phyloP scores from a whole-genome alignment of 2,329 filamentous ascomycete species.

The Colletotrichum orchidophilum region DNA sequence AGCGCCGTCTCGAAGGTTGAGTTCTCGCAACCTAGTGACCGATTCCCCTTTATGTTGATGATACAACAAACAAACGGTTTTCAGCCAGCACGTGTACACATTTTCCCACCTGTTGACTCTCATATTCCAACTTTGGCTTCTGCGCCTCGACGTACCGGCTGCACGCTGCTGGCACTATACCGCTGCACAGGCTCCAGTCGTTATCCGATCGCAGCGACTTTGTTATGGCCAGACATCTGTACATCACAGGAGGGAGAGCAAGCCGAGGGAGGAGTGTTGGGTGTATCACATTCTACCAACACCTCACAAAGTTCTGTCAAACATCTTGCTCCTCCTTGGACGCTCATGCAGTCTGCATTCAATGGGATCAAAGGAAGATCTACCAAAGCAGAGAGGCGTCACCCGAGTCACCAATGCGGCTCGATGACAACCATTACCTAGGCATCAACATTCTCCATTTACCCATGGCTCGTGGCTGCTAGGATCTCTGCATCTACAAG shows the following conservation, averaged over 20 bases:
- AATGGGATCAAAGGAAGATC: background rate
- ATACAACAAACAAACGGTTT: background rate
- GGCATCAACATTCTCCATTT: background rate
- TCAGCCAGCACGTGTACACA: background rate
- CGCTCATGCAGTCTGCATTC: background rate
- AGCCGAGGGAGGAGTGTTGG: background rate
- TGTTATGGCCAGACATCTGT: background rate
- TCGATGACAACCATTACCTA: background rate
- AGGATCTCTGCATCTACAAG: background rate
- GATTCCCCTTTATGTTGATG: background rate
- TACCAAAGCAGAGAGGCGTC: background rate
- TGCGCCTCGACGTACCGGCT: background rate
- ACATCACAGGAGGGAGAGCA: background rate
- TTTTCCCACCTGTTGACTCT: background rate
- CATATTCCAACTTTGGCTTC: background rate
- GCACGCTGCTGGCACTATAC: background rate
- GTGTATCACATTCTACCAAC: background rate
- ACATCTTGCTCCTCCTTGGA: background rate
- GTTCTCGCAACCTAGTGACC: background rate
- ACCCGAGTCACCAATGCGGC: background rate
- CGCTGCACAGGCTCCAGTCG: background rate
- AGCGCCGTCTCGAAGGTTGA: background rate
- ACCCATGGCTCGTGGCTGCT: background rate
- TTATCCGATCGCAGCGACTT: background rate
- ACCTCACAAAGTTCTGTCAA: slow-evolving; percentile 4